Evolutionary conservation across 164 flowering plant species (phyloP), one percentile per base, ranked within the genome.

Genomic region (Macadamia integrifolia): DNA sequence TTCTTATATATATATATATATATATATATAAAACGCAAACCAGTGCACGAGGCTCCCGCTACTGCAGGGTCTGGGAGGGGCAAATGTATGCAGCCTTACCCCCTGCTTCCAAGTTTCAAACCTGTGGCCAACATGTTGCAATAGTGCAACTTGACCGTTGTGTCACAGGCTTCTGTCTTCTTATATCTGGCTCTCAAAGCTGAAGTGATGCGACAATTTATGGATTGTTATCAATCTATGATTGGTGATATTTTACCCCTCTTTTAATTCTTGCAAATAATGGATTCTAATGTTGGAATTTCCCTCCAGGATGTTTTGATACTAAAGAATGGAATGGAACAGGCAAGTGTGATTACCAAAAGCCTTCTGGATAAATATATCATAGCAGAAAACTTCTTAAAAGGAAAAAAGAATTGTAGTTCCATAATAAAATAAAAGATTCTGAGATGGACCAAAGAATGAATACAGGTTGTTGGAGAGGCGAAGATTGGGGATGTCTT

Each of bases 301-400:
- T 50, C n/a, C 40, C 73, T 66, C 60, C 88, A 93, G 98, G 98
- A 93, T 72, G 76, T 93, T 56, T 17, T 89, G 55, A 78, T 83
- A 40, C 71, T 75, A 44, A 86, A 77, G 66, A 88, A 87, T 74
- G 92, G 93, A 72, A 74, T 68, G 53, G 92, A 88, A 80, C 88
- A 82, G 85, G 89, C 76, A 79, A 79, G 86, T 80, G 18, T 66
- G 17, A 29, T 61, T 62, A 32, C 43, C 62, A 17, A 29, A 35
- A 60, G 40, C 60, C 46, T 48, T 1, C 14, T 23, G 9, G 15
- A 17, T 32, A 40, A 17, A 1, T 18, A 18, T 18, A 13, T 6
- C 3, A 55, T 14, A 52, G 40, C 3, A 8, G 17, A 30, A 29
- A 10, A 14, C 17, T 50, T 29, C 11, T 30, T 7, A 57, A 58